Evolutionary conservation across 805 yeast genomes (phyloP), one percentile per base, ranked within the genome.

Genomic region (Suhomyces sp.): DNA sequence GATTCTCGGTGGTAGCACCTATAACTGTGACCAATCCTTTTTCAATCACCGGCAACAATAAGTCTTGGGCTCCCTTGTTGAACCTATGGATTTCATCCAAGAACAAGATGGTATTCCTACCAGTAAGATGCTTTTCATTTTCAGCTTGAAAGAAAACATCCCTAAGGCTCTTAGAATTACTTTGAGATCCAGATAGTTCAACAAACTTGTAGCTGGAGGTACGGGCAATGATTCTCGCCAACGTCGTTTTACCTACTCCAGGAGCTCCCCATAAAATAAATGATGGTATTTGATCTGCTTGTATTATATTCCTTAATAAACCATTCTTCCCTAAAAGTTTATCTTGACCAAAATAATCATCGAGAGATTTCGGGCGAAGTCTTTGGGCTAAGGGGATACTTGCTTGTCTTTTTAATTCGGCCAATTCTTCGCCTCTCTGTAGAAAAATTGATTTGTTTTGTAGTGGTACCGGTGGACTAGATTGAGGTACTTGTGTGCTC

Each of bases 1-100:
- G 74, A 54, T 93, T 93, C 54, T 93, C 98, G 0, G 74, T 68
- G 19, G 74, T 68, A 6, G 74, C 74, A 0, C 72, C 74, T 14
- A 68, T 56, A 2, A 68, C 62, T 0, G 69, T 65, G 3, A 63
- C 54, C 1, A 47, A 31, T 0, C 74, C 74, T 24, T 58, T 59
- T 36, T 68, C 74, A 5, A 68, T 55, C 10, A 63, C 70, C 0
- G 74, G 74, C 6, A 68, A 50, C 13, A 68, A 52, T 18, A 65
- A 38, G 41, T 68, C 74, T 37, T 68, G 74, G 7, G 61, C 66
- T 0, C 69, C 68, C 31, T 65, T 65, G 43, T 68, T 67, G 48
- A 63, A 66, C 22, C 74, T 44, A 42, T 68, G 74, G 17, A 68
- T 68, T 45, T 68, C 74, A 49, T 68, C 74, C 23, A 68, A 43